A percentile compares a stretch with the other conserved stretches of the same genome.
These are phyloP conservation scores for Leccinum griseonigrum DNA, from an alignment of 1,284 basidiomycete genomes.

Conservation along the genomic window DNA sequence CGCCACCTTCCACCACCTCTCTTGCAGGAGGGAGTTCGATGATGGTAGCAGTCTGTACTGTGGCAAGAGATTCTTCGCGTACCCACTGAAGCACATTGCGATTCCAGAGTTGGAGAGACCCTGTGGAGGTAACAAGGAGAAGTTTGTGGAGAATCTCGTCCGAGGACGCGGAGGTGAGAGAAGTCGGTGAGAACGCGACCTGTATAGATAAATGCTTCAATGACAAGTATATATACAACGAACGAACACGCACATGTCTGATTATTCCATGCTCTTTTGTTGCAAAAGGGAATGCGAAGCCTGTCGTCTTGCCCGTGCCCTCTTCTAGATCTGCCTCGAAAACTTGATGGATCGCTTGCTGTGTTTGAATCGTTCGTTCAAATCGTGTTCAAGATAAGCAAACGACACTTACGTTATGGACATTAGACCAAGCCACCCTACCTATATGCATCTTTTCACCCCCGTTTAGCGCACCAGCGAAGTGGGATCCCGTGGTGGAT, in stretches of 20 bases:
- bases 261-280: conserved; percentile 72
- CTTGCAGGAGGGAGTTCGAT: conserved; percentile 73
- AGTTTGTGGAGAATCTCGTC: conserved; percentile 41
- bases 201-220: conserved; percentile 24
- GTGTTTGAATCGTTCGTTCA: conserved; percentile 1
- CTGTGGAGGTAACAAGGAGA: conserved; percentile 72
- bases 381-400: conserved; percentile 1
- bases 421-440: conserved; percentile 72
- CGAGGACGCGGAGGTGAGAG: conserved; percentile 13
- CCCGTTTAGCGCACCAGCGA: conserved; percentile 59
- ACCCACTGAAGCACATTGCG: conserved; percentile 69
- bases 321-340: conserved; percentile 54
- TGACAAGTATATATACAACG: background rate
- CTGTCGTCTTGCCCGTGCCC: conserved; percentile 58
- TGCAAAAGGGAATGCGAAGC: conserved; percentile 72
- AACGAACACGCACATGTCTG: conserved; percentile 50
- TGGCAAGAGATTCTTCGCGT: conserved; percentile 79
- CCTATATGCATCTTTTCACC: conserved; percentile 62
- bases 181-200: conserved; percentile 57
- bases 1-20: conserved; percentile 11
- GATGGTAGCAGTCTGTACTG: conserved; percentile 64
- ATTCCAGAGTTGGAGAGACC: conserved; percentile 77
- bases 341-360: conserved; percentile 56
- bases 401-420: conserved; percentile 46
- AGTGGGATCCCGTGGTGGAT: conserved; percentile 48